Percentiles rank a stretch among this genome's conserved stretches.
phyloP scores from a whole-genome alignment of 352 stramenopile species.

The Phytophthora uliginosa region DNA sequence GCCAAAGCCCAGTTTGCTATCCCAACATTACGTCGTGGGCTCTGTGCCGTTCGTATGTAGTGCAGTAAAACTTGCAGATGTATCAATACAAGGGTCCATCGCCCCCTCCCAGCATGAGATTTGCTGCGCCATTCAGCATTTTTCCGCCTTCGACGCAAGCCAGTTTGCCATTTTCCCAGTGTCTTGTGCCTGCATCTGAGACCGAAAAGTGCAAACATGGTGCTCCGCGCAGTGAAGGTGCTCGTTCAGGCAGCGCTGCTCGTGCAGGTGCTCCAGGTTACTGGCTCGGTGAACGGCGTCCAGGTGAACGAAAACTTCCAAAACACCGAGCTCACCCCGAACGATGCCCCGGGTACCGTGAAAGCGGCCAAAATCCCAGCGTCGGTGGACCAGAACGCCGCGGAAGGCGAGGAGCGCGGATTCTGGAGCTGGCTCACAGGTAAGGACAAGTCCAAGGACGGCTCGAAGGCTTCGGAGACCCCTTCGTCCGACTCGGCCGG shows the following conservation, averaged over 20 bases:
- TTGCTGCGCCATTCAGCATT: constrained; percentile 40
- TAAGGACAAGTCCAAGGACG: not conserved
- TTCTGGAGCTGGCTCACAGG: constrained; percentile 25
- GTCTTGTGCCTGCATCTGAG: constrained; percentile 12
- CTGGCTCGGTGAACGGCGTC: constrained; percentile 8
- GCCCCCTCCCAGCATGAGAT: constrained; percentile 27
- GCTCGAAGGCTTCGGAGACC: not conserved
- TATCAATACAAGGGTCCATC: not conserved
- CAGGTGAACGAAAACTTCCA: constrained; percentile 33
- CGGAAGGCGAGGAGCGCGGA: constrained; percentile 29
- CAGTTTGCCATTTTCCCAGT: constrained; percentile 24
- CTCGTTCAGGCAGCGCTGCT: constrained; percentile 25
- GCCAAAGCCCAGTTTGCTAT: constrained; percentile 29
- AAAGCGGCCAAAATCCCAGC: constrained; percentile 1
- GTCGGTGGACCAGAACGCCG: constrained; percentile 10
- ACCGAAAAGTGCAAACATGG: constrained; percentile 31
- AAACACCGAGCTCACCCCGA: constrained; percentile 17
- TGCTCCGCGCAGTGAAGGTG: constrained; percentile 34
- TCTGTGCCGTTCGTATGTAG: constrained; percentile 31
- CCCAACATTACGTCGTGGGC: constrained; percentile 34
- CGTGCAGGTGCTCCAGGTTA: constrained; percentile 26
- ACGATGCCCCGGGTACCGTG: constrained; percentile 12
- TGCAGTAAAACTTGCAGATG: not conserved
- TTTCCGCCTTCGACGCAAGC: constrained; percentile 25
- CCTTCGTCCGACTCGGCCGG: not conserved